Conservation (phyloP, 176 grass and related monocot genomes). For the Oryza australiensis region DNA sequence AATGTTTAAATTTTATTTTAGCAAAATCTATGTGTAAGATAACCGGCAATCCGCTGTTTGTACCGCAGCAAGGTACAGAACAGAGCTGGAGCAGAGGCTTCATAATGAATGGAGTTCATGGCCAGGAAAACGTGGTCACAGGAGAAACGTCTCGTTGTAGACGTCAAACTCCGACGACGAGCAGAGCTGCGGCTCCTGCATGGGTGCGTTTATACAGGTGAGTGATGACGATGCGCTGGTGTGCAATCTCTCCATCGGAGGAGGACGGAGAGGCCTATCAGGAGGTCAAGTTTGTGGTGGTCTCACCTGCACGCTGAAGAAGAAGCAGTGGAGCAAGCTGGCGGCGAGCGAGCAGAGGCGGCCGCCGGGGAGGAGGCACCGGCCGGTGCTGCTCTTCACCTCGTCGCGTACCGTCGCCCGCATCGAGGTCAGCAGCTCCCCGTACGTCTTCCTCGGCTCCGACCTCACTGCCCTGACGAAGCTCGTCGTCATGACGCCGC, state of each 20-base stretch:
- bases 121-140: slow-evolving; percentile 30
- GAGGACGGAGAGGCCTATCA: too few species aligned
- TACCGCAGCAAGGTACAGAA: too few species aligned
- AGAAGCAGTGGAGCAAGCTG: slow-evolving; percentile 39
- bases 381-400: neutral
- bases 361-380: slow-evolving; percentile 29
- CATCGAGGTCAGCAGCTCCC: slow-evolving; percentile 61
- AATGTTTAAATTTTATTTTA: too few species aligned
- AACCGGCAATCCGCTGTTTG: too few species aligned
- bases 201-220: too few species aligned
- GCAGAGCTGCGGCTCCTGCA: slow-evolving; percentile 92
- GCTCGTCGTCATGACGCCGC: slow-evolving; percentile 85
- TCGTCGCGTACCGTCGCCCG: slow-evolving; percentile 56
- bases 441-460: slow-evolving; percentile 70
- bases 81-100: too few species aligned
- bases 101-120: too few species aligned
- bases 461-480: slow-evolving; percentile 64
- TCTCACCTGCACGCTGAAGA: slow-evolving; percentile 47
- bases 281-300: too few species aligned
- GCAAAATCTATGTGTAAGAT: too few species aligned
- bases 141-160: slow-evolving; percentile 68
- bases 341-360: slow-evolving; percentile 66
- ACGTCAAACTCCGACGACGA: slow-evolving; percentile 75
- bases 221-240: too few species aligned
- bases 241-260: too few species aligned